Conservation (phyloP, 225 moss, liverwort and hornwort genomes). For the Polytrichum commune region DNA sequence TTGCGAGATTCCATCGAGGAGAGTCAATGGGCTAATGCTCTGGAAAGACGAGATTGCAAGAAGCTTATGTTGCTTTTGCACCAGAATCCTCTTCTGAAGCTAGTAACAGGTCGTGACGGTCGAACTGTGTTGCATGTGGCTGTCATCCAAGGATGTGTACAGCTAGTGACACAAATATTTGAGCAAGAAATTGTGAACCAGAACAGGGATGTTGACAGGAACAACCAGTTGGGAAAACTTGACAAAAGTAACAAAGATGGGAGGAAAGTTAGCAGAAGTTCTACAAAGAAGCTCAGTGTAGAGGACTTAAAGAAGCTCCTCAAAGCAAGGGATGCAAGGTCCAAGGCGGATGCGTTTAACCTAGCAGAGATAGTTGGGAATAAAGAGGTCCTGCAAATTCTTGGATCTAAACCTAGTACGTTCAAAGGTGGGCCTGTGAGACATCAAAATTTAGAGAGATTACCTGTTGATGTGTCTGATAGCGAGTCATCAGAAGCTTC, state of each 20-base stretch:
- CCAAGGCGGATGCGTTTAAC: constrained; percentile 27
- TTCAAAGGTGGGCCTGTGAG: not conserved
- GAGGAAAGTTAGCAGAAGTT: not conserved
- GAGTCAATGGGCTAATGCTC: not conserved
- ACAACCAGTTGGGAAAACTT: not conserved
- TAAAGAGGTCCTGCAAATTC: constrained; percentile 3
- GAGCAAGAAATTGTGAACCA: not conserved
- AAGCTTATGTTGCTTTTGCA: constrained; percentile 11
- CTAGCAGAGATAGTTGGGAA: constrained; percentile 12
- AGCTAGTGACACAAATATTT: constrained; percentile 22
- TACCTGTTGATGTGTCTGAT: not conserved
- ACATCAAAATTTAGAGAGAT: not conserved
- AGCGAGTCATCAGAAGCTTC: not conserved
- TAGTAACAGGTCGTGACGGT: constrained; percentile 10
- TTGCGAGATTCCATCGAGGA: constrained; percentile 4
- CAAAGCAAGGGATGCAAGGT: constrained; percentile 25
- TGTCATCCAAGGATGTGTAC: constrained; percentile 30
- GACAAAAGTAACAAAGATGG: not conserved
- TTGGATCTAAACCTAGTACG: no score
- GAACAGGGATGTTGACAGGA: not conserved
- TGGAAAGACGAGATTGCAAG: constrained; percentile 5
- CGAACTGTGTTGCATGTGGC: constrained; percentile 38
- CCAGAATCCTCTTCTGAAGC: constrained; percentile 1
- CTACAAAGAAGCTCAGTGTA: constrained; percentile 7
- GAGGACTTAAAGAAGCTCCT: constrained; percentile 26